A percentile compares a stretch with the other conserved stretches of the same genome.
These are phyloP conservation scores for Hymenoscyphus linearis DNA, from an alignment of 2,329 filamentous ascomycete species.

Conservation along the genomic window DNA sequence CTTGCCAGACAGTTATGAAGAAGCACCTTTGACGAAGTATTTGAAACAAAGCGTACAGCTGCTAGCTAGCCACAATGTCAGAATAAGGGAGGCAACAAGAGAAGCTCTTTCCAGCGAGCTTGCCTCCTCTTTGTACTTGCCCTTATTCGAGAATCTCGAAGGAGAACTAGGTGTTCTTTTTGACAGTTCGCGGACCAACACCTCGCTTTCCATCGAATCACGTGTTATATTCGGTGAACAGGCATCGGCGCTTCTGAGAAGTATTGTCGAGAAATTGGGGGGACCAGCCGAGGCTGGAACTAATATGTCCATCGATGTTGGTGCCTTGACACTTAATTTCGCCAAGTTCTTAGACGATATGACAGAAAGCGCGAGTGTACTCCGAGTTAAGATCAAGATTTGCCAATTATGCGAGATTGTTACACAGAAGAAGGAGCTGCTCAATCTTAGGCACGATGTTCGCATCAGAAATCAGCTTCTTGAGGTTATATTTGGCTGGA, in stretches of 20 bases:
- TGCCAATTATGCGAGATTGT: constrained; percentile 63
- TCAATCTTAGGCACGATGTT: constrained; percentile 64
- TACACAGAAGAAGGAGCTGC: constrained; percentile 60
- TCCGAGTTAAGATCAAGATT: constrained; percentile 64
- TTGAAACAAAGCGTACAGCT: constrained; percentile 60
- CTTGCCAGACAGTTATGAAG: constrained; percentile 54
- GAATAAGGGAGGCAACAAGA: constrained; percentile 60
- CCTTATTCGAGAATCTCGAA: constrained; percentile 60
- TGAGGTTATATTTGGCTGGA: constrained; percentile 65
- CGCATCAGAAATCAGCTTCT: constrained; percentile 63
- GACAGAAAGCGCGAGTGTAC: constrained; percentile 48
- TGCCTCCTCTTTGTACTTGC: constrained; percentile 54
- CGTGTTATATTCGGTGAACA: constrained; percentile 65
- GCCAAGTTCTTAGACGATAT: constrained; percentile 60
- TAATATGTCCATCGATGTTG: constrained; percentile 59
- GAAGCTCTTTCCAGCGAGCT: constrained; percentile 63
- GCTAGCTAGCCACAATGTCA: constrained; percentile 57
- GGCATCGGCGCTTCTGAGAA: constrained; percentile 56
- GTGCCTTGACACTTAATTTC: constrained; percentile 58
- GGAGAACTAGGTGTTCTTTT: constrained; percentile 59
- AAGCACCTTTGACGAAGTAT: constrained; percentile 54
- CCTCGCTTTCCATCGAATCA: constrained; percentile 50
- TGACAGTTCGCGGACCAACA: constrained; percentile 46
- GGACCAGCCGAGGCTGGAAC: constrained; percentile 57
- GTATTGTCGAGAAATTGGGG: constrained; percentile 59